Base-by-base conservation (phyloP, 495 filamentous ascomycete species). In the Chaetomium tenue region DNA sequence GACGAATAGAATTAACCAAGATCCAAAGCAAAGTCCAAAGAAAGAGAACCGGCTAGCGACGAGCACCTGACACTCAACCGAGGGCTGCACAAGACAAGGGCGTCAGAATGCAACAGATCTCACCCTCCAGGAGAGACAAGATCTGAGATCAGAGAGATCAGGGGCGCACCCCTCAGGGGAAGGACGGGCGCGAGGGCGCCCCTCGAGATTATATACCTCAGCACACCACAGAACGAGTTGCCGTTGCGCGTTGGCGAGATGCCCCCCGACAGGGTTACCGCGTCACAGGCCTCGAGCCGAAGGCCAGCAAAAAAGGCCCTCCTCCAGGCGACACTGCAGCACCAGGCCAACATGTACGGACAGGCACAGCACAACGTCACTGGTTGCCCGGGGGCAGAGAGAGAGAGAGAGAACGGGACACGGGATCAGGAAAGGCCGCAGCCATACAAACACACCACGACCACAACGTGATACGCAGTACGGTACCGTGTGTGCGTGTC, bases 141-240 rank as follows among this genome's bases (percentile, higher is more conserved):
- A 51, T 56, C 51, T 7, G 51, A 54, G 33, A 30, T 46, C 48
- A 28, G 20, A 20, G 15, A 37, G 23, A 33, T 40, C 48, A n/a
- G 16, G 20, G 56, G 50, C 7, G 20, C 13, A 12, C 40, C 40
- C 40, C 46, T 20, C 48, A 40, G 48, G 48, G 58, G 58, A 25
- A 7, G 28, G 42, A 56, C 40, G n/a, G 37, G 52, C 42, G 50
- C 23, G 61, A 11, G 23, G 20, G 61, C 26, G 28, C 40, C 53
- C 23, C 6, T n/a, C n/a, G 5, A 46, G 53, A 40, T 18, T 63
- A 63, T 63, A 63, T 63, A 50, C 30, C 46, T 18, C 50, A 25
- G 22, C 22, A 5, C 30, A 54, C 0, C 3, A 33, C 37, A 37
- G 9, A n/a, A n/a, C n/a, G n/a, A n/a, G n/a, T n/a, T n/a, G n/a